A percentile compares a stretch with the other conserved stretches of the same genome.
These are phyloP conservation scores for Kwoniella shivajii DNA, from an alignment of 1,284 basidiomycete species.

Conservation along the genomic window DNA sequence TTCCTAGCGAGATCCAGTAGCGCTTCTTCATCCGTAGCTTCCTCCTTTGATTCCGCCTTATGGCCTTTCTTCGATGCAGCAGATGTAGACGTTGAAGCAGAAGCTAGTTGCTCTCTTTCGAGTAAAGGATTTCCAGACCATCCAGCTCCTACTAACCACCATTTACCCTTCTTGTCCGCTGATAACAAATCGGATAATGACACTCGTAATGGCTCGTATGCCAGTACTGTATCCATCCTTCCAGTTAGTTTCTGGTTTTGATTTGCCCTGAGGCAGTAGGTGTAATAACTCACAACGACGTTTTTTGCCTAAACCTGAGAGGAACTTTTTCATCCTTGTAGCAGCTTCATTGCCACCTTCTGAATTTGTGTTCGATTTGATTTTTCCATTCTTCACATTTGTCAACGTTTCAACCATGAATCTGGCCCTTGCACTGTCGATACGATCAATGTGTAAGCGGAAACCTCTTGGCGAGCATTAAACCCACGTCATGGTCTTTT, in stretches of 20 bases:
- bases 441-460: background rate
- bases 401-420: slow-evolving; percentile 92
- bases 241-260: background rate
- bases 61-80: slow-evolving; percentile 16
- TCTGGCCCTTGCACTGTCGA: slow-evolving; percentile 58
- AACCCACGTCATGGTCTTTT: slow-evolving; percentile 64
- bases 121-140: slow-evolving; percentile 91
- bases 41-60: slow-evolving; percentile 26
- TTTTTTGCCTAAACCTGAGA: slow-evolving; percentile 73
- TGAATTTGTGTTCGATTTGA: slow-evolving; percentile 64
- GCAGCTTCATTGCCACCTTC: slow-evolving; percentile 69
- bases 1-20: slow-evolving; percentile 79
- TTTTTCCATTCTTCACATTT: slow-evolving; percentile 87
- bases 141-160: slow-evolving; percentile 98
- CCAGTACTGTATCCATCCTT: slow-evolving; percentile 61
- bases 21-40: slow-evolving; percentile 56
- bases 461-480: background rate
- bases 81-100: slow-evolving; percentile 17
- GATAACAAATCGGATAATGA: slow-evolving; percentile 81
- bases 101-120: slow-evolving; percentile 56
- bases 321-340: slow-evolving; percentile 73
- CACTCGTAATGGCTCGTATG: slow-evolving; percentile 80
- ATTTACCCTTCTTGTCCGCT: slow-evolving; percentile 87
- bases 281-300: slow-evolving; percentile 62
- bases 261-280: background rate